Percentiles rank a stretch among this genome's conserved stretches.
phyloP scores from a whole-genome alignment of 495 filamentous ascomycete genomes.

The Annulohypoxylon bovei region DNA sequence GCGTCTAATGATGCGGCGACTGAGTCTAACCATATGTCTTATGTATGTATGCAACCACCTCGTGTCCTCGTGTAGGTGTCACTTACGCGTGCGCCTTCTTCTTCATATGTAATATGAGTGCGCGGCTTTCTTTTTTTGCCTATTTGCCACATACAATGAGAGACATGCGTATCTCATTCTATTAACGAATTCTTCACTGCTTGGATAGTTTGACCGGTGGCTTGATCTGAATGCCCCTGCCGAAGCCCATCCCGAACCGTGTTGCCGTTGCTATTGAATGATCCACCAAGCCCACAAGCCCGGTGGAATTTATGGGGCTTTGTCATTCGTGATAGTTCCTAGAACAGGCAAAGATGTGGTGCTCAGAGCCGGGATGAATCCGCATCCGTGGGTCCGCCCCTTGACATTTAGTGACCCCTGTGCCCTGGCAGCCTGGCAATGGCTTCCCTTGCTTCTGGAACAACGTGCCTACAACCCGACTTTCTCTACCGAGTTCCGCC shows the following conservation, averaged over 20 bases:
- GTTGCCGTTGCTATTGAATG: conserved; percentile 1
- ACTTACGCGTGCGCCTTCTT: background rate
- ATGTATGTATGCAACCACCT: conserved; percentile 37
- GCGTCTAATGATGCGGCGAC: conserved; percentile 33
- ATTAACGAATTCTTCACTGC: conserved; percentile 25
- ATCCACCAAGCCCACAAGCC: conserved; percentile 17
- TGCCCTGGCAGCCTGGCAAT: too few species aligned
- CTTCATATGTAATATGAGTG: conserved; percentile 24
- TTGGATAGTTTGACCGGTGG: conserved; percentile 11
- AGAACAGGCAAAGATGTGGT: conserved; percentile 29
- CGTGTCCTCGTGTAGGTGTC: conserved; percentile 36
- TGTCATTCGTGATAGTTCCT: conserved; percentile 35
- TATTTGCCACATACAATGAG: conserved; percentile 19
- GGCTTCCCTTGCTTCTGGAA: conserved; percentile 43
- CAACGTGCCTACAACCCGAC: conserved; percentile 37
- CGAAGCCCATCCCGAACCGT: conserved; percentile 27
- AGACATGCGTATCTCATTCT: conserved; percentile 14
- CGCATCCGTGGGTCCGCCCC: conserved; percentile 24
- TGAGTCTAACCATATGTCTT: conserved; percentile 20
- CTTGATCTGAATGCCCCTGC: conserved; percentile 16
- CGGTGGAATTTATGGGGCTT: conserved; percentile 26
- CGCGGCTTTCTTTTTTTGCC: conserved; percentile 21
- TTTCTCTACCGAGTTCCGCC: conserved; percentile 18
- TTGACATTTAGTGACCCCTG: conserved; percentile 16
- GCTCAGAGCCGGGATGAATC: conserved; percentile 24